Base-by-base conservation (phyloP, 805 yeast species). In the Torulaspora indica region DNA sequence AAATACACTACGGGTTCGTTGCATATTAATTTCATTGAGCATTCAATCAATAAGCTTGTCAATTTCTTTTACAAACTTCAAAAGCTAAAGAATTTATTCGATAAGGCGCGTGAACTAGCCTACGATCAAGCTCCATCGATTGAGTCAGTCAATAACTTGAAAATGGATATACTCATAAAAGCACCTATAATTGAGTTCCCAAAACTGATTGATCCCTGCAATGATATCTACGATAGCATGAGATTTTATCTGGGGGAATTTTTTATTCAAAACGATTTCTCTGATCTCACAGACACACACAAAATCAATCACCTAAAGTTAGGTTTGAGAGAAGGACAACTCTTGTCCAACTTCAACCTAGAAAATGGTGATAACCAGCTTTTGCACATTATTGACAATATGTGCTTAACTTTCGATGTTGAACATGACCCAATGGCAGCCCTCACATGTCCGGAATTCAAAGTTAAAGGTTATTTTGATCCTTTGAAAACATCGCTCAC, bases 131-230 rank as follows among this genome's bases (percentile, higher is more conserved):
- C 93, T 0, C 78, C 71, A 35, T 80, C 79, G 49, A 71, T 81
- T 34, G 75, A 76, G 34, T 44, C 64, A 7, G 72, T 69, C 12
- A 75, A 67, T 40, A 72, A 76, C 47, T 79, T 89, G 66, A 79
- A 81, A 51, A 76, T 90, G 58, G 85, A 90, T 54, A 65, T 95
- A 27, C 64, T 77, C 13, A 72, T 93, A 12, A 75, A 78, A 41
- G 87, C 97, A 1, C 99, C 98, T 0, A 83, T 83, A 8, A 70
- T 93, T 29, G 78, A 83, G 2, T 88, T 89, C 56, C 96, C 98
- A 0, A 73, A 73, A 42, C 49, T 76, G 0, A 68, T 73, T 3
- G 75, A 73, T 35, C 70, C 69, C 4, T 58, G 63, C 1, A 58
- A 55, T 2, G 67, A 67, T 25, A 54, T 66, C 2, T 78, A 75